Conservation (phyloP, 1,284 basidiomycete genomes). For the Boletus hoseneyae region DNA sequence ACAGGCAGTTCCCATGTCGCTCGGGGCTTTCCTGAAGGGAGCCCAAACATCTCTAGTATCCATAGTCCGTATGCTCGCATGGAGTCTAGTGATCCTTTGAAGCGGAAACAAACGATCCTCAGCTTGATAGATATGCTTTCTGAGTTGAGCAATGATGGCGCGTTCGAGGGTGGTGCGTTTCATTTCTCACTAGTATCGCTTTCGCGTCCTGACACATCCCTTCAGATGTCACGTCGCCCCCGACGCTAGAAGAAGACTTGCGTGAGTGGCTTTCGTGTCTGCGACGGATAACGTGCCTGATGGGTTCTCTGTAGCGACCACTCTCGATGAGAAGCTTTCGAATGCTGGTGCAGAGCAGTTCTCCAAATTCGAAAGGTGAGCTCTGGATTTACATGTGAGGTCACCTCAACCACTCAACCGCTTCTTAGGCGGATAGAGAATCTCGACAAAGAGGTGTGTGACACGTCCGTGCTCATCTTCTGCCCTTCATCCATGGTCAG, state of each 20-base stretch:
- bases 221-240: conserved; percentile 36
- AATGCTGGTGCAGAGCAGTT: conserved; percentile 34
- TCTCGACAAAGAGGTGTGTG: conserved; percentile 34
- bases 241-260: conserved; percentile 59
- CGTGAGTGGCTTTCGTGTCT: conserved; percentile 33
- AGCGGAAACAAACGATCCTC: conserved; percentile 59
- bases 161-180: conserved; percentile 41
- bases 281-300: conserved; percentile 7
- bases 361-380: conserved; percentile 33
- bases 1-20: conserved; percentile 22
- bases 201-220: conserved; percentile 7
- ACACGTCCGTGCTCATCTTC: neutral
- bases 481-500: conserved; percentile 19
- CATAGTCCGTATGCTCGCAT: conserved; percentile 31
- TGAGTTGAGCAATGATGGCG: conserved; percentile 54
- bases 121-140: conserved; percentile 61
- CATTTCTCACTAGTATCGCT: neutral
- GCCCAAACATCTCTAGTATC: conserved; percentile 22
- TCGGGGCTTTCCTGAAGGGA: conserved; percentile 35
- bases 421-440: conserved; percentile 29
- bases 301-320: conserved; percentile 22
- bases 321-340: conserved; percentile 34
- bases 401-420: neutral
- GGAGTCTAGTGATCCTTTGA: conserved; percentile 31
- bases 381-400: neutral